These are phyloP conservation scores for Gillenia trifoliata DNA, from an alignment of 306 rosid species.

Conservation along the genomic window DNA sequence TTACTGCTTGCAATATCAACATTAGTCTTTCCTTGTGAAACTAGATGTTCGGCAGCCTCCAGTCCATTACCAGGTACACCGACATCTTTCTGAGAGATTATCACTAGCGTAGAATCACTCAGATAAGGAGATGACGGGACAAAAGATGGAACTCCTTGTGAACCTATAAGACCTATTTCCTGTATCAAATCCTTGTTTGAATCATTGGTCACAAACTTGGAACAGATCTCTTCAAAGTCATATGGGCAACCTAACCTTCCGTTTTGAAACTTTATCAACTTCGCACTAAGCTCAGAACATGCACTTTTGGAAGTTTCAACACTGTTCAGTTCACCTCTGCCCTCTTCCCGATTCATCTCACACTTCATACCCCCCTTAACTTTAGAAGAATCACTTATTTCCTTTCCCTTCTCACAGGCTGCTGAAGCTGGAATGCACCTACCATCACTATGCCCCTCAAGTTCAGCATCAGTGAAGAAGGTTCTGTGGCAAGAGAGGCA, in stretches of 20 bases:
- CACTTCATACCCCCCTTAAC: constrained; percentile 50
- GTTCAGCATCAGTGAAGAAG: constrained; percentile 53
- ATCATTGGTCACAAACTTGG: constrained; percentile 68
- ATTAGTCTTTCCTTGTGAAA: constrained; percentile 38
- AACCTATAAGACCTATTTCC: constrained; percentile 83
- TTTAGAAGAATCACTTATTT: constrained; percentile 46
- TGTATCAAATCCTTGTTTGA: constrained; percentile 62
- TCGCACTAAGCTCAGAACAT: constrained; percentile 46
- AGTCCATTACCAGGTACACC: constrained; percentile 27
- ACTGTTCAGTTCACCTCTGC: constrained; percentile 38
- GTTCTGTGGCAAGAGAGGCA: constrained; percentile 86
- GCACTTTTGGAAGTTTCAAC: constrained; percentile 31
- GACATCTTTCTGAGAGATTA: constrained; percentile 38
- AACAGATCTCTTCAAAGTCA: constrained; percentile 64
- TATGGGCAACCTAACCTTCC: constrained; percentile 66
- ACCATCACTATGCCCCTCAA: constrained; percentile 72
- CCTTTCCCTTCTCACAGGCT: constrained; percentile 49
- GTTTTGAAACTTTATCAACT: constrained; percentile 65
- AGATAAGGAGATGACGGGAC: constrained; percentile 48
- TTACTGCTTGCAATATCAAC: constrained; percentile 32
- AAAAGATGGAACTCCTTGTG: constrained; percentile 64
- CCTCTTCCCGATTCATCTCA: constrained; percentile 42
- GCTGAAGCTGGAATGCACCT: constrained; percentile 50
- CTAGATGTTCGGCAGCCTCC: constrained; percentile 33
- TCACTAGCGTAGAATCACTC: constrained; percentile 39